phyloP scores from a whole-genome alignment of 139 green algal genomes.

The Micractinium conductrix region DNA sequence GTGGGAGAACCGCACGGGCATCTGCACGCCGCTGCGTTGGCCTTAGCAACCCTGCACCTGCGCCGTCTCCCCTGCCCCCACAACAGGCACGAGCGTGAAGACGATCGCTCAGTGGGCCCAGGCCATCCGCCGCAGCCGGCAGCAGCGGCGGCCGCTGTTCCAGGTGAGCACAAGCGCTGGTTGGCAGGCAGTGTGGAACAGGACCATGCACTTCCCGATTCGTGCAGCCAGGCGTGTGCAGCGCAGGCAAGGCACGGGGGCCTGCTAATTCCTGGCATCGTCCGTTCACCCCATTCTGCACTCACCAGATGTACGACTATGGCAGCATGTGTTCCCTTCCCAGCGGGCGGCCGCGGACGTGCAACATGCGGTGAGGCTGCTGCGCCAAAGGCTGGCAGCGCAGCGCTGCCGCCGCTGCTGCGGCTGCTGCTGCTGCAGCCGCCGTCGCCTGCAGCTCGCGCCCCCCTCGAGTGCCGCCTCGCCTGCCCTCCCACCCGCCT shows the following conservation, averaged over 20 bases:
- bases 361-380: slow-evolving; percentile 43
- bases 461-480: no score
- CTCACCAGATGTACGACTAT: slow-evolving; percentile 37
- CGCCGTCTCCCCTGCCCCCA: not conserved
- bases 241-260: not conserved
- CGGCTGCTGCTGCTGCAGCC: no score
- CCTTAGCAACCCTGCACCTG: not conserved
- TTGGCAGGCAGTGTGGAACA: no score
- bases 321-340: slow-evolving; percentile 17
- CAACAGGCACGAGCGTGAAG: slow-evolving; percentile 46
- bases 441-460: no score
- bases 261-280: not conserved
- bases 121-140: slow-evolving; percentile 23
- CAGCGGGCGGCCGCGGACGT: slow-evolving; percentile 12
- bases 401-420: no score
- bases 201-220: no score
- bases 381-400: no score
- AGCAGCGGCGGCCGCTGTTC: slow-evolving; percentile 20
- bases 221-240: no score
- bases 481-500: not conserved
- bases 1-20: not conserved
- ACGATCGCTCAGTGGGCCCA: slow-evolving; percentile 49
- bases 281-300: not conserved
- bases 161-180: not conserved
- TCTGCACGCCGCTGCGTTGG: not conserved